A percentile compares a stretch with the other conserved stretches of the same genome.
Conservation (phyloP, 2,329 filamentous ascomycete species). For the Ophiostoma piceae region DNA sequence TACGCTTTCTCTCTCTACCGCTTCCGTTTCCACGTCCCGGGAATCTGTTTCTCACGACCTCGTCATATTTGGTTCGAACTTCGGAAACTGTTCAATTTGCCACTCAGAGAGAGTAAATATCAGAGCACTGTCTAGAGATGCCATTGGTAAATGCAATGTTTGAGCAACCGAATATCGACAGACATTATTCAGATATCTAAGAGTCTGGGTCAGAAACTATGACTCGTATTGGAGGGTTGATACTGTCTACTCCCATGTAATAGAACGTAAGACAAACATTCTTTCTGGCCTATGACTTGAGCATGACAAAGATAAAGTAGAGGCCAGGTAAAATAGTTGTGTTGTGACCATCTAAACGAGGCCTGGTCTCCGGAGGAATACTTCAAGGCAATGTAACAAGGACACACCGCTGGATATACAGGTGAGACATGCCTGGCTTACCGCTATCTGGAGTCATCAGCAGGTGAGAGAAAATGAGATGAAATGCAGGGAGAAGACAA, state of each 20-base stretch:
- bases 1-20: background rate
- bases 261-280: background rate
- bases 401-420: background rate
- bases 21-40: slow-evolving; percentile 1
- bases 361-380: background rate
- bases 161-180: slow-evolving; percentile 4
- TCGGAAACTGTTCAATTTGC: background rate
- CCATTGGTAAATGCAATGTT: background rate
- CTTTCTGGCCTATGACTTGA: background rate
- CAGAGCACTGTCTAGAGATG: background rate
- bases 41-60: background rate
- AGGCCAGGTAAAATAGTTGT: background rate
- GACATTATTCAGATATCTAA: background rate
- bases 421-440: background rate
- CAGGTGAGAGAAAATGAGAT: background rate
- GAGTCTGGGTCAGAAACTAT: background rate
- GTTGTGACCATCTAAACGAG: background rate
- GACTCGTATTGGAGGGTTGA: background rate
- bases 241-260: background rate
- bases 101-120: background rate
- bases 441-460: background rate
- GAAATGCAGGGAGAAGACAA: background rate
- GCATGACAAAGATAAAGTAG: background rate
- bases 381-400: background rate
- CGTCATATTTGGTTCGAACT: background rate